Evolutionary conservation across 768 basidiomycete genomes (phyloP).

Genomic region (Collybia nuda): DNA sequence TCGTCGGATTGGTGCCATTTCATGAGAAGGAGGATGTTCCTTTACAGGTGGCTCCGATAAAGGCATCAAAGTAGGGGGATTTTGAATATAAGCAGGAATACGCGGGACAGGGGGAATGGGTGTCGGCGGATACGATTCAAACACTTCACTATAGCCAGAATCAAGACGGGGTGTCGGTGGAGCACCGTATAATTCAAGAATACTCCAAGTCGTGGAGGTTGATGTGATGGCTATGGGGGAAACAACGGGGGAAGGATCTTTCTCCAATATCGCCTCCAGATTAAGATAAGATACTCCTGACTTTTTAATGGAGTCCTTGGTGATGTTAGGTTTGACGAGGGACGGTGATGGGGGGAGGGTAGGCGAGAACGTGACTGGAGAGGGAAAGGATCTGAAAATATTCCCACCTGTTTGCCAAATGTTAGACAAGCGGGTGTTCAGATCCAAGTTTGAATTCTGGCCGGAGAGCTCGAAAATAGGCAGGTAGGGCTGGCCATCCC

Average conservation of each 20-base stretch:
- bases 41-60: not conserved
- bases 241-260: conserved; percentile 5
- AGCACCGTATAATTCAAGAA: conserved; percentile 19
- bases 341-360: not conserved
- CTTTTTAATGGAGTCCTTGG: not conserved
- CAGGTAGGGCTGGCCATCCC: conserved; percentile 4
- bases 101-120: conserved; percentile 6
- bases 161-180: conserved; percentile 9
- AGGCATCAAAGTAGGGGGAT: not conserved
- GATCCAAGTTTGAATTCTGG: conserved; percentile 12
- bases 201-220: conserved; percentile 22
- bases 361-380: conserved; percentile 5
- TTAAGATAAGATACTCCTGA: conserved; percentile 7
- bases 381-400: conserved; percentile 9
- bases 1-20: conserved; percentile 9
- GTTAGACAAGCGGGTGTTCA: conserved; percentile 15
- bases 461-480: conserved; percentile 11
- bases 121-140: conserved; percentile 11
- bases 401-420: conserved; percentile 13
- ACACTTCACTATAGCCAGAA: conserved; percentile 4
- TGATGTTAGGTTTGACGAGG: not conserved
- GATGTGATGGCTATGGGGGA: conserved; percentile 14
- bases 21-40: not conserved
- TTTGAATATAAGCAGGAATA: conserved; percentile 1
- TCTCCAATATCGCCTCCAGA: conserved; percentile 1